These are phyloP conservation scores for Aureobasidium zeae DNA, from an alignment of 2,329 filamentous ascomycete species.

Conservation along the genomic window DNA sequence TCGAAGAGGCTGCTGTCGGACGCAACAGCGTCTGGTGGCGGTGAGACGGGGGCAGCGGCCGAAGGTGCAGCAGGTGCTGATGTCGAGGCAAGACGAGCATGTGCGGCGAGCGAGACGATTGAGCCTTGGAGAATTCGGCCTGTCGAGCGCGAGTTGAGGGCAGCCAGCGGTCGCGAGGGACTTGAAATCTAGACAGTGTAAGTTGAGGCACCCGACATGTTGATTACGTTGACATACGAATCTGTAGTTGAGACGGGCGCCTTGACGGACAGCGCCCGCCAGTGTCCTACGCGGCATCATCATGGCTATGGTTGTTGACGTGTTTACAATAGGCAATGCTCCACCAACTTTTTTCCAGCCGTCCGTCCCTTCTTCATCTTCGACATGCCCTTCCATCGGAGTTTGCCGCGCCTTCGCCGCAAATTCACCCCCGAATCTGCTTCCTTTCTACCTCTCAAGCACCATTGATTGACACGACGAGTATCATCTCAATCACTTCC, in stretches of 20 bases:
- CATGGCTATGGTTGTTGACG: constrained; percentile 5
- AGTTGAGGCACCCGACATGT: too few relatives aligned
- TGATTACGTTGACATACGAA: too few relatives aligned
- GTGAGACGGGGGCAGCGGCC: constrained; percentile 1
- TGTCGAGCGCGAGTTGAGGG: background rate
- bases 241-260: constrained; percentile 11
- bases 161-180: background rate
- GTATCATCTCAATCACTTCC: background rate
- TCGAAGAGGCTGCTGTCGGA: constrained; percentile 6
- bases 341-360: constrained; percentile 9
- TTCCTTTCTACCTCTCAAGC: background rate
- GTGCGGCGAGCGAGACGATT: constrained; percentile 12
- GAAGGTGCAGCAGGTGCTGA: constrained; percentile 1
- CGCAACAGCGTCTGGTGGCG: constrained; percentile 9
- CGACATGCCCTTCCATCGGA: background rate
- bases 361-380: background rate
- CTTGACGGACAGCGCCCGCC: constrained; percentile 12
- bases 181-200: constrained; percentile 7
- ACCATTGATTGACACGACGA: too few relatives aligned
- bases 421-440: constrained; percentile 4
- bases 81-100: constrained; percentile 17
- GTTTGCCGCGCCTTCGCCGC: background rate
- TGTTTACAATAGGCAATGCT: background rate
- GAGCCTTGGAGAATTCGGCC: constrained; percentile 6
- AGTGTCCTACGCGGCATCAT: constrained; percentile 17